A percentile compares a stretch with the other conserved stretches of the same genome.
phyloP scores from a whole-genome alignment of 352 stramenopile species.

The Phytopythium boreale region DNA sequence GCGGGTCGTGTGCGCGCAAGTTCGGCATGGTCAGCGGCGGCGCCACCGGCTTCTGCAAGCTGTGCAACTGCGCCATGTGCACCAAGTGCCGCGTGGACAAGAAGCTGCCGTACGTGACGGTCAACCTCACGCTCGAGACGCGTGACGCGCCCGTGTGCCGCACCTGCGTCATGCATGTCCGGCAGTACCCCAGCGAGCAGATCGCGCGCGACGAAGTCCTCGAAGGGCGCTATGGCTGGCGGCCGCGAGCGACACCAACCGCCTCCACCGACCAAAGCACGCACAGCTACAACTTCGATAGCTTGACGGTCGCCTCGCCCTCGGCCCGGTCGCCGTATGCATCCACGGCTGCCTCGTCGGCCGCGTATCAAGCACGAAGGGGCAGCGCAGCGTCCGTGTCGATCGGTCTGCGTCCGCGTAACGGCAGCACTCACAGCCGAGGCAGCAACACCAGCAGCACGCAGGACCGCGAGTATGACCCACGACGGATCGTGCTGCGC shows the following conservation, averaged over 20 bases:
- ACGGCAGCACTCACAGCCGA: background rate
- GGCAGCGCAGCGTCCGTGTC: background rate
- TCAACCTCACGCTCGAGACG: constrained; percentile 24
- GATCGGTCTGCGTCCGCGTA: background rate
- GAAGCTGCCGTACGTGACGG: constrained; percentile 30
- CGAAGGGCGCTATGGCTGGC: constrained; percentile 14
- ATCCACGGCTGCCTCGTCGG: background rate
- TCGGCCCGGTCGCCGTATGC: constrained; percentile 3
- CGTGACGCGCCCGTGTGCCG: constrained; percentile 30
- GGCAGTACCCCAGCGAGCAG: constrained; percentile 16
- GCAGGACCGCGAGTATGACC: background rate
- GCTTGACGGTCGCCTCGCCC: background rate
- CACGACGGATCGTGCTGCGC: constrained; percentile 1
- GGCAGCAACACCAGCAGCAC: background rate
- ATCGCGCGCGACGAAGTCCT: constrained; percentile 30
- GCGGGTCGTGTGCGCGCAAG: constrained; percentile 28
- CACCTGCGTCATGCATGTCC: constrained; percentile 26
- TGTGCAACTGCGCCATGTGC: constrained; percentile 36
- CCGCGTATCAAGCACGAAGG: background rate
- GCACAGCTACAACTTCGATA: background rate
- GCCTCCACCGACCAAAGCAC: constrained; percentile 1
- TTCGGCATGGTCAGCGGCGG: constrained; percentile 26
- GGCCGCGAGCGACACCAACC: background rate
- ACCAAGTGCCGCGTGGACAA: constrained; percentile 33
- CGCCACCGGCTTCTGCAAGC: constrained; percentile 19